Conservation (phyloP, 192 early-diverging fungal genomes). For the Rhizophagus clarus region DNA sequence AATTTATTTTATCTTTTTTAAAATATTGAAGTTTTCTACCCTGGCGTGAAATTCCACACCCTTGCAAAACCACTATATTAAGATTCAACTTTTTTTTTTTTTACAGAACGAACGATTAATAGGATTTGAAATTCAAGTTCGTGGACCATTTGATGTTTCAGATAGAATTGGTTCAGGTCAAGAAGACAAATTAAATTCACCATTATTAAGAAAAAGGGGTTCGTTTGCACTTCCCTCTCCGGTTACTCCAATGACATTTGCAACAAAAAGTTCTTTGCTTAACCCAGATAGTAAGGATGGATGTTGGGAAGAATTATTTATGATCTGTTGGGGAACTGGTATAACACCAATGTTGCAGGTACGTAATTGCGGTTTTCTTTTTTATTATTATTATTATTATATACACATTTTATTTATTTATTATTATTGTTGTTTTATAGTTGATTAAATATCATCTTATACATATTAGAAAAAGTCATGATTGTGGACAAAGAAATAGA, state of each 20-base stretch:
- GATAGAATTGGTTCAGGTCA: not conserved
- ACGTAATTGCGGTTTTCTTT: not conserved
- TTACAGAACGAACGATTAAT: not conserved
- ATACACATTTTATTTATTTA: no score
- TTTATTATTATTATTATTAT: not conserved
- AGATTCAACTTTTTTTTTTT: no score
- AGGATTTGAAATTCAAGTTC: conserved; percentile 30
- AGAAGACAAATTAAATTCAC: not conserved
- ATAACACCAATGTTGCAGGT: conserved; percentile 27
- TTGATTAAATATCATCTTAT: conserved; percentile 17
- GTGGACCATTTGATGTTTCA: conserved; percentile 27
- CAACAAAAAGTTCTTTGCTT: conserved; percentile 7
- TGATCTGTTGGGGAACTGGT: conserved; percentile 32
- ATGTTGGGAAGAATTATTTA: conserved; percentile 26
- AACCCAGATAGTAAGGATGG: conserved; percentile 24
- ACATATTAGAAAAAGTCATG: not conserved
- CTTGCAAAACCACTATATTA: not conserved
- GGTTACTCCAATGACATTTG: not conserved
- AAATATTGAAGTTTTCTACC: no score
- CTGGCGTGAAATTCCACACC: no score
- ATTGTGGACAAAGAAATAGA: not conserved
- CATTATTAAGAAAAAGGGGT: not conserved
- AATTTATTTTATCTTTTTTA: not conserved
- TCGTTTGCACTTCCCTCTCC: not conserved
- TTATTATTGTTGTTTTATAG: not conserved